A percentile compares a stretch with the other conserved stretches of the same genome.
Conservation (phyloP, 768 basidiomycete species). For the Pisolithus marmoratus region DNA sequence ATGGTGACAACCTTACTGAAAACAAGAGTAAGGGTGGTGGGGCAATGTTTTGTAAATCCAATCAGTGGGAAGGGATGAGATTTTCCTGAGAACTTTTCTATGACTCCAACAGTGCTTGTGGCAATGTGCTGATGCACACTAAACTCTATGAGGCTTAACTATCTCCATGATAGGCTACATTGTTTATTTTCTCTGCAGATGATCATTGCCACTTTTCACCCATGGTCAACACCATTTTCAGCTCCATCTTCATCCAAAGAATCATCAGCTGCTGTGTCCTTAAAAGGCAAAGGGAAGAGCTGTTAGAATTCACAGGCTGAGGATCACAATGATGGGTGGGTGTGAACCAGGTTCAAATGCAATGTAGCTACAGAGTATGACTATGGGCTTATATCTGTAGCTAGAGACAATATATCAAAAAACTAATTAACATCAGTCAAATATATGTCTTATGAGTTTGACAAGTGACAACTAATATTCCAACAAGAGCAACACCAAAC, state of each 20-base stretch:
- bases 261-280: not conserved
- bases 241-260: slow-evolving; percentile 9
- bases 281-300: slow-evolving; percentile 11
- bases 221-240: slow-evolving; percentile 24
- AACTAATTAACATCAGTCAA: too few species aligned
- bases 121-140: slow-evolving; percentile 84
- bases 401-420: too few species aligned
- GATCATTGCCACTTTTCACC: slow-evolving; percentile 53
- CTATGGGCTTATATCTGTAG: too few species aligned
- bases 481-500: slow-evolving; percentile 23
- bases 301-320: too few species aligned
- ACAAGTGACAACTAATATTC: too few species aligned
- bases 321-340: too few species aligned
- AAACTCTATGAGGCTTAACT: slow-evolving; percentile 49
- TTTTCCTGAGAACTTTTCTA: slow-evolving; percentile 69
- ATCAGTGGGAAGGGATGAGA: slow-evolving; percentile 64
- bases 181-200: slow-evolving; percentile 41
- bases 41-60: slow-evolving; percentile 73
- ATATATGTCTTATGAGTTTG: too few species aligned
- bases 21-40: too few species aligned
- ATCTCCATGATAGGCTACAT: not conserved
- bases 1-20: too few species aligned
- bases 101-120: slow-evolving; percentile 76
- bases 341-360: too few species aligned
- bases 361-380: too few species aligned